These are phyloP conservation scores for Zygotorulaspora mrakii DNA, from an alignment of 1,139 yeast genomes.

Conservation along the genomic window DNA sequence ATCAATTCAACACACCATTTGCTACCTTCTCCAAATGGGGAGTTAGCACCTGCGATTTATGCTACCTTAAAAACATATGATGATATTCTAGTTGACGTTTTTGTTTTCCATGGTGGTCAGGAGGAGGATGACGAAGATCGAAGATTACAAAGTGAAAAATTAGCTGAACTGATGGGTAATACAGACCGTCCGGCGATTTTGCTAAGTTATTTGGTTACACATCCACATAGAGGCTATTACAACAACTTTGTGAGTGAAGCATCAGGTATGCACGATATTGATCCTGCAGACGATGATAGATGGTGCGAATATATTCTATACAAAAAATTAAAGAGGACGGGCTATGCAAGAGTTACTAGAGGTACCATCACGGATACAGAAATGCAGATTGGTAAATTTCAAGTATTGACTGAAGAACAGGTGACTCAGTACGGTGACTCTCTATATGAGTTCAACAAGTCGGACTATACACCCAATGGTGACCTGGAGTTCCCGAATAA, in stretches of 20 bases:
- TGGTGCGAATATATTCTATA: conserved; percentile 97
- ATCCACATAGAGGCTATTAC: conserved; percentile 84
- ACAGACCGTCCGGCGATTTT: conserved; percentile 74
- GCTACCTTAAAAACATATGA: conserved; percentile 94
- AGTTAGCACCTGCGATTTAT: conserved; percentile 95
- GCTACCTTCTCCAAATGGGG: conserved; percentile 95
- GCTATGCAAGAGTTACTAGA: conserved; percentile 90
- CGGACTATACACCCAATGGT: conserved; percentile 50
- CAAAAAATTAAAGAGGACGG: conserved; percentile 81
- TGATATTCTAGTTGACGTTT: conserved; percentile 69
- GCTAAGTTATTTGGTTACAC: conserved; percentile 84
- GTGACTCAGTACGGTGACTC: conserved; percentile 41
- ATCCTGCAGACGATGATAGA: conserved; percentile 90
- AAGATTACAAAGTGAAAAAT: conserved; percentile 72
- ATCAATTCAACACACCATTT: conserved; percentile 84
- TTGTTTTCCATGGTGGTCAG: conserved; percentile 97
- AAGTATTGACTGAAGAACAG: conserved; percentile 48
- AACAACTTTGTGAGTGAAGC: conserved; percentile 80
- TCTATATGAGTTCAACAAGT: conserved; percentile 53
- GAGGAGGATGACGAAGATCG: conserved; percentile 96
- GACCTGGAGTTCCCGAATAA: conserved; percentile 74
- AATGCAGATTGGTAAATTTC: conserved; percentile 90
- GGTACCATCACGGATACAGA: conserved; percentile 96
- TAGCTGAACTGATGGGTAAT: conserved; percentile 76
- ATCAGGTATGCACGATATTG: conserved; percentile 90